Evolutionary conservation across 1,284 basidiomycete genomes (phyloP).

Genomic region (Erythrobasidium hasegawianum): DNA sequence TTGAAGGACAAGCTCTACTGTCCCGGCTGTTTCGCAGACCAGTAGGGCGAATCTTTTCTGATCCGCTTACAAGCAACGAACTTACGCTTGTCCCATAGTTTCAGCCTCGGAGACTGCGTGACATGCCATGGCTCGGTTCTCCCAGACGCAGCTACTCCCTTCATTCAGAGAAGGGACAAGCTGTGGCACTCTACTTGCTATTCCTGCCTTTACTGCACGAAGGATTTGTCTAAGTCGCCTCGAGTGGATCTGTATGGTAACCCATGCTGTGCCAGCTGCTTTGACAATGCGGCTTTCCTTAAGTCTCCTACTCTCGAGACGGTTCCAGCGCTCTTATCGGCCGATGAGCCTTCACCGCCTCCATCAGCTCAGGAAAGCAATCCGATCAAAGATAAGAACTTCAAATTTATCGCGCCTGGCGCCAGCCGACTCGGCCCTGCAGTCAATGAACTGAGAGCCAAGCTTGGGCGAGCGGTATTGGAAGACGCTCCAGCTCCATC

Average conservation of each 20-base stretch:
- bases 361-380: not conserved
- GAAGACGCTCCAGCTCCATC: not conserved
- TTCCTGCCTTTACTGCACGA: constrained; percentile 24
- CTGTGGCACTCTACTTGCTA: constrained; percentile 31
- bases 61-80: not conserved
- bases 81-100: constrained; percentile 14
- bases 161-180: constrained; percentile 26
- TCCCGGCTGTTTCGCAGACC: constrained; percentile 22
- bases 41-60: not conserved
- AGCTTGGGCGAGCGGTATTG: constrained; percentile 1
- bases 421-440: constrained; percentile 17
- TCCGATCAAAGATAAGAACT: not conserved
- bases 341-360: not conserved
- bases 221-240: constrained; percentile 25
- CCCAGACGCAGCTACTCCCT: constrained; percentile 26
- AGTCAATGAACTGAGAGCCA: constrained; percentile 13
- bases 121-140: constrained; percentile 19
- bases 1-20: constrained; percentile 18
- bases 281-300: constrained; percentile 33
- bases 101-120: constrained; percentile 22
- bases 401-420: constrained; percentile 4
- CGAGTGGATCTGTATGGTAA: constrained; percentile 33
- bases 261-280: constrained; percentile 29
- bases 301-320: constrained; percentile 25
- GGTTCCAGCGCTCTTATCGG: constrained; percentile 27